phyloP scores from a whole-genome alignment of 1,284 basidiomycete species.

The Melampsora americana region DNA sequence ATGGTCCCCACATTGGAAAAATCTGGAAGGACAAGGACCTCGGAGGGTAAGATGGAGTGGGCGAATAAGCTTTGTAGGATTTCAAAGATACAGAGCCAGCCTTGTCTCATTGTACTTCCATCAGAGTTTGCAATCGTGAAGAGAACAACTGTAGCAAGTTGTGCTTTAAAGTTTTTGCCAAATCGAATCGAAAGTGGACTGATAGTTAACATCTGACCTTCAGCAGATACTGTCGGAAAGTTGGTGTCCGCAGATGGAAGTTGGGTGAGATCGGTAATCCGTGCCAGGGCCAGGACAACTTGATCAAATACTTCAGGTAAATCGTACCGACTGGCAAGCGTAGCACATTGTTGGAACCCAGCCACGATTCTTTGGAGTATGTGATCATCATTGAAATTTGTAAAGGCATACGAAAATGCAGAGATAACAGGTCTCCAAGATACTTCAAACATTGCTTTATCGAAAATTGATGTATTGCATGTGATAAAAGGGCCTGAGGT shows the following conservation, averaged over 20 bases:
- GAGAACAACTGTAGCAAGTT: conserved; percentile 91
- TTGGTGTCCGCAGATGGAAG: conserved; percentile 57
- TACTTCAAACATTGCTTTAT: conserved; percentile 85
- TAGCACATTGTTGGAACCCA: conserved; percentile 93
- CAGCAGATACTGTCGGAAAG: conserved; percentile 88
- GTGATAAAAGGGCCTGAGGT: conserved; percentile 68
- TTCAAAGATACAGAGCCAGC: conserved; percentile 87
- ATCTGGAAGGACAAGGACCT: conserved; percentile 94
- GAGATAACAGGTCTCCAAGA: conserved; percentile 90
- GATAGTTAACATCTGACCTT: conserved; percentile 80
- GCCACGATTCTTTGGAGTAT: conserved; percentile 90
- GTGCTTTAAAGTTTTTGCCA: conserved; percentile 90
- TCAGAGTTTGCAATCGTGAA: conserved; percentile 98
- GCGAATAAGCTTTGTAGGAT: conserved; percentile 96
- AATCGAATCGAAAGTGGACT: conserved; percentile 89
- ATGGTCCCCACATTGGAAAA: conserved; percentile 87
- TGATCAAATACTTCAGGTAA: conserved; percentile 95
- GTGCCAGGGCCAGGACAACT: conserved; percentile 84
- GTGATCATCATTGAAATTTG: conserved; percentile 92
- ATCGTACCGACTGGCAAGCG: conserved; percentile 79
- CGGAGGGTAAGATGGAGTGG: conserved; percentile 79
- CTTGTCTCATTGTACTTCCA: conserved; percentile 86
- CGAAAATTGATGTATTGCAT: conserved; percentile 75
- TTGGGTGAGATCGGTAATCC: conserved; percentile 54
- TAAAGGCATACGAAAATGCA: conserved; percentile 71